phyloP scores from a whole-genome alignment of 345 rosid species.

The Erodium maritimum region DNA sequence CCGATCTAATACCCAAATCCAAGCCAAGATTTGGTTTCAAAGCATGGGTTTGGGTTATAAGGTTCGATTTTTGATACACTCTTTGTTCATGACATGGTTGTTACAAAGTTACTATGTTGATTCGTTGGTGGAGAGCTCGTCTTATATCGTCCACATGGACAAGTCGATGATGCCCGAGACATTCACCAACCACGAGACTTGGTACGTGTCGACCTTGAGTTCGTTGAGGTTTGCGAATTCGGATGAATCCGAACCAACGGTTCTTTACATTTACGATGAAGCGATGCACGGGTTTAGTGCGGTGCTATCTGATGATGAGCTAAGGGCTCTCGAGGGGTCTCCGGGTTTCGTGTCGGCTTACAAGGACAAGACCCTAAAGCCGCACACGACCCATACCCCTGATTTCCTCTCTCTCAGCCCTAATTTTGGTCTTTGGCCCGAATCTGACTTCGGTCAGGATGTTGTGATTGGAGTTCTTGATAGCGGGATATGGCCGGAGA shows the following conservation, averaged over 20 bases:
- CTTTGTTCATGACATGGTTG: too few relatives aligned
- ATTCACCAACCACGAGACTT: conserved; percentile 13
- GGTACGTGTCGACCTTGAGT: conserved; percentile 15
- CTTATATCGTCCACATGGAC: conserved; percentile 31
- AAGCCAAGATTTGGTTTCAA: too few relatives aligned
- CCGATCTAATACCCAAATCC: too few relatives aligned
- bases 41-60: too few relatives aligned
- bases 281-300: conserved; percentile 32
- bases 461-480: conserved; percentile 33
- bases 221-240: conserved; percentile 1
- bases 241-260: neutral
- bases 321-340: conserved; percentile 18
- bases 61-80: too few relatives aligned
- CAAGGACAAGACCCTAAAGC: conserved; percentile 16
- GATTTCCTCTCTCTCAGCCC: conserved; percentile 27
- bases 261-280: conserved; percentile 22
- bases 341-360: conserved; percentile 24
- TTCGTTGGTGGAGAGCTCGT: neutral
- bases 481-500: conserved; percentile 43
- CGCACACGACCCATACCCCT: conserved; percentile 33
- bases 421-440: conserved; percentile 17
- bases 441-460: conserved; percentile 21
- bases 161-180: conserved; percentile 21
- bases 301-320: conserved; percentile 20
- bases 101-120: too few relatives aligned